Base-by-base conservation (phyloP, 305 asterid genomes). In the Plantago lanceolata region DNA sequence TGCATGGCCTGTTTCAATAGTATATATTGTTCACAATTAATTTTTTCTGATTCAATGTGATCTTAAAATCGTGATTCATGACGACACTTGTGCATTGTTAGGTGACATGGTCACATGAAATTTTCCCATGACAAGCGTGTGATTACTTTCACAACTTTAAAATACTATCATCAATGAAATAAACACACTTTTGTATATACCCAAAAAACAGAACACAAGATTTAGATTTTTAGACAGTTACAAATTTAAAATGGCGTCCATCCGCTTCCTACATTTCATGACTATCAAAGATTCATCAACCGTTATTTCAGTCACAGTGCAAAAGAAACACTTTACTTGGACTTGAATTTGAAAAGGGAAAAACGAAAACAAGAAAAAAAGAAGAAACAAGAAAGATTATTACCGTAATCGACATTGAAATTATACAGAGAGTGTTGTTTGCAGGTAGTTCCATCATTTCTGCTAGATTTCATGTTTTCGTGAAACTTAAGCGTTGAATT, bases 101-200 rank as follows among this genome's bases (percentile, higher is more conserved):
- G 79, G 70, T 64, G 76, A 60, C 57, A 35, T 29, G 59, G 48
- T 77, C 79, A 77, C 79, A 55, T 68, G 79, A 68, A 78, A 45
- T 15, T n/a, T n/a, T 48, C 21, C 21, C 54, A 48, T 48, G 45
- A 40, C 45, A 40, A 40, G 45, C 13, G 45, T 40, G 45, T 40
- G 45, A 40, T 9, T 40, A 40, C 14, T 40, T 37, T 37, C 44
- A 37, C 44, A 4, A 37, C 14, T 37, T 4, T 37, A 37, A 37
- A 37, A 37, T 37, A n/a, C n/a, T n/a, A 37, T 37, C 8, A 24
- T 24, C 1, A 24, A 24, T 24, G 28, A 24, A 24, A 24, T 24
- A 24, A 45, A 45, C 50, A 11, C 2, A 19, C 7, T 0, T 15
- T 18, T 48, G 7, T 18, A 48, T 19, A 50, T 50, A 14, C 55